phyloP scores from a whole-genome alignment of 257 asterid species.

The Solanum pennellii region DNA sequence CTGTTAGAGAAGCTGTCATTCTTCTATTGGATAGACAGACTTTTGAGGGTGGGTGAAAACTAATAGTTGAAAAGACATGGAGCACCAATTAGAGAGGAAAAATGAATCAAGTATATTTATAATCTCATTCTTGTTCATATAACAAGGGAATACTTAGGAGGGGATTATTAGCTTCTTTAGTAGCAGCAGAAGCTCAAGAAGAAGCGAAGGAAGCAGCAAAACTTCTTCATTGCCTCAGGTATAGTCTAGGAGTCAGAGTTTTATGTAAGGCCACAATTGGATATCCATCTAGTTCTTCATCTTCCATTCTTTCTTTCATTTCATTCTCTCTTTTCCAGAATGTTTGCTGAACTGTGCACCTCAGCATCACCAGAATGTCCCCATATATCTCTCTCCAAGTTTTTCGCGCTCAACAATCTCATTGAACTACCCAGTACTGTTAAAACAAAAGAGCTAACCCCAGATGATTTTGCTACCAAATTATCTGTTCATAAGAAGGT shows the following conservation, averaged over 20 bases:
- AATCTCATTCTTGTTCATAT: background rate
- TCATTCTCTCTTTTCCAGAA: constrained; percentile 23
- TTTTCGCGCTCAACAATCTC: constrained; percentile 60
- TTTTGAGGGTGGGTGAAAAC: background rate
- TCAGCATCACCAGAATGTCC: constrained; percentile 72
- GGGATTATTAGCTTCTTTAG: constrained; percentile 54
- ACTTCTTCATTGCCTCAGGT: constrained; percentile 76
- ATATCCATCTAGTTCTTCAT: background rate
- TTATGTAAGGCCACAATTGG: background rate
- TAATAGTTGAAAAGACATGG: background rate
- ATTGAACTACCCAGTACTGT: constrained; percentile 41
- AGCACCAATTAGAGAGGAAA: background rate
- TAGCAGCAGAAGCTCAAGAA: constrained; percentile 75
- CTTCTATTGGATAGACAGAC: background rate
- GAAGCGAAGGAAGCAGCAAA: constrained; percentile 65
- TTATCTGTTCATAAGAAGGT: constrained; percentile 28
- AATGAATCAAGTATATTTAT: background rate
- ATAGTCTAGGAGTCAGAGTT: background rate
- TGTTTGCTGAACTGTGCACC: constrained; percentile 61
- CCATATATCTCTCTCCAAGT: constrained; percentile 34
- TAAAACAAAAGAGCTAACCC: constrained; percentile 18
- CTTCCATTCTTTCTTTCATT: background rate
- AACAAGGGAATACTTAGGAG: constrained; percentile 54
- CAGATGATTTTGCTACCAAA: constrained; percentile 15
- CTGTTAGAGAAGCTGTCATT: background rate